phyloP scores from a whole-genome alignment of 805 yeast genomes.

The Pichia californica region DNA sequence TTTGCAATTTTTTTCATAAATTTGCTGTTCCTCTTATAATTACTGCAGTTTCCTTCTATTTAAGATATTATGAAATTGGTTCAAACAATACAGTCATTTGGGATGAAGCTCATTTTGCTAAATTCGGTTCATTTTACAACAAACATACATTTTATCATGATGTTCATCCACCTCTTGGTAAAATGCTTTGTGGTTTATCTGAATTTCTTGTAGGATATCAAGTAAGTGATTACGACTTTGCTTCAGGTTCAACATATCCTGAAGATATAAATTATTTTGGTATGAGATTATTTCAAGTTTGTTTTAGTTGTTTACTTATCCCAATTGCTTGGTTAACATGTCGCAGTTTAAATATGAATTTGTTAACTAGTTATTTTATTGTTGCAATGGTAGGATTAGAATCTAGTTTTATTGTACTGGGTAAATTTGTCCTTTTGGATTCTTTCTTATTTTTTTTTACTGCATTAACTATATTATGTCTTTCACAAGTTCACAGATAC shows the following conservation, averaged over 20 bases:
- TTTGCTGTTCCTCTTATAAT: constrained; percentile 36
- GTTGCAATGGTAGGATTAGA: constrained; percentile 61
- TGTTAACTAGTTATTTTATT: constrained; percentile 52
- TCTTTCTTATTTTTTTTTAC: constrained; percentile 75
- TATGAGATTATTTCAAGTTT: constrained; percentile 69
- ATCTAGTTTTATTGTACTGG: constrained; percentile 60
- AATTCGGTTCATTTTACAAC: constrained; percentile 87
- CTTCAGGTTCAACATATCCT: constrained; percentile 60
- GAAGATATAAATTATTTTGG: constrained; percentile 50
- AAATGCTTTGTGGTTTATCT: constrained; percentile 82
- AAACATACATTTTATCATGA: constrained; percentile 89
- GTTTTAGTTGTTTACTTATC: constrained; percentile 58
- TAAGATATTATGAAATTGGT: constrained; percentile 56
- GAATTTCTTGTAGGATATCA: constrained; percentile 49
- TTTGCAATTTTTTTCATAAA: neutral
- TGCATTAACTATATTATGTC: constrained; percentile 56
- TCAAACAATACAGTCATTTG: constrained; percentile 59
- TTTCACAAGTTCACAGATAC: constrained; percentile 48
- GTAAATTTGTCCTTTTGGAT: constrained; percentile 70
- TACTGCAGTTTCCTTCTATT: constrained; percentile 41
- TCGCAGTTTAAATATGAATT: constrained; percentile 46
- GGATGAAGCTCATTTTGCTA: constrained; percentile 94
- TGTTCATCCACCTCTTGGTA: constrained; percentile 96
- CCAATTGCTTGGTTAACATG: constrained; percentile 70
- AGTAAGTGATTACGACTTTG: constrained; percentile 47